Evolutionary conservation across 257 asterid genomes (phyloP), one percentile per base, ranked within the genome.

Genomic region (Solanum corneliomulleri): DNA sequence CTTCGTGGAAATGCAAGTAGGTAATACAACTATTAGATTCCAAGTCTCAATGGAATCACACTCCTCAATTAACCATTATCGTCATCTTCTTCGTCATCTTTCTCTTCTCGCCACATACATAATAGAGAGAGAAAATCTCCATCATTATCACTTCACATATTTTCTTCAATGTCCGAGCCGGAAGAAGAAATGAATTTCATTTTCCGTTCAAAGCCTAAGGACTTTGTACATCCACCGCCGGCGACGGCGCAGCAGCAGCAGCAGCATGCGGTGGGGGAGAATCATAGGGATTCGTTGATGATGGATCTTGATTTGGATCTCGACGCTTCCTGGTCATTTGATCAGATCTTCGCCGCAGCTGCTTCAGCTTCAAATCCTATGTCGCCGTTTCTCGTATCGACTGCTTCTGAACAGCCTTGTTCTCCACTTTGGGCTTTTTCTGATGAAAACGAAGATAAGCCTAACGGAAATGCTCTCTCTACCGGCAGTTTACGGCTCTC

Each of bases 221-320:
- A 83, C 44, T 37, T n/a, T 11, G 21, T 33, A 21, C 13, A 72
- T 80, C 88, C 89, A 14, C 91, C 74, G 12, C 86, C 82, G 56
- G 85, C 83, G 8, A n/a, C 87, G 56, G 85, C 83, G 8, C 16
- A 86, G 77, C 44, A 13, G 21, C 75, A 64, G 18, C 39, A 31
- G 66, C 84, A 44, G n/a, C 66, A 76, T 76, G 45, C 37, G 13
- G 37, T 20, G 37, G 58, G 87, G 66, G 95, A 89, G 72, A 85
- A 86, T 52, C 88, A 90, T 23, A 41, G 82, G 11, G 87, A 69
- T 47, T 45, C 78, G 70, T 62, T 87, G 62, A 85, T 92, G 88
- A 93, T 94, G 98, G 98, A 94, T 92, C 90, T 93, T 71, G 98
- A 95, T 92, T 94, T 95, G 83, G 97, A 94, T 88, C 95, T 93